Percentiles rank a stretch among this genome's conserved stretches.
Conservation (phyloP, 2,329 filamentous ascomycete species). For the Rhexocercosporidium sp. region DNA sequence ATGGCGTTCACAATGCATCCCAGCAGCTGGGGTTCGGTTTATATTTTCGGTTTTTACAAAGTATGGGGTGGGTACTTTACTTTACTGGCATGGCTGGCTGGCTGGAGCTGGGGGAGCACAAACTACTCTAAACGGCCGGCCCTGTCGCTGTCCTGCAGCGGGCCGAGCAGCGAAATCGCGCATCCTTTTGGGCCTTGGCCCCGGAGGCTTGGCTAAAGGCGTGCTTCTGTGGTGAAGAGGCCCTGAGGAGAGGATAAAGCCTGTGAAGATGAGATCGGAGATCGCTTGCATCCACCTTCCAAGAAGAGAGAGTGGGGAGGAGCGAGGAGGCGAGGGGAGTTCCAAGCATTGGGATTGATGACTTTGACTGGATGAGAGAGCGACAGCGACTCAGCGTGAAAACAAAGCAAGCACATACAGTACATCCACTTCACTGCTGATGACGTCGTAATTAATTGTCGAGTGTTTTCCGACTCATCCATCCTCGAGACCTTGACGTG, state of each 20-base stretch:
- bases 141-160: conserved; percentile 35
- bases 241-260: neutral
- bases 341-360: too few species aligned
- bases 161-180: conserved; percentile 36
- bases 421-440: too few species aligned
- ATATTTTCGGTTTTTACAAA: too few species aligned
- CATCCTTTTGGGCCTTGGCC: neutral
- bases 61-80: neutral
- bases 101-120: conserved; percentile 17
- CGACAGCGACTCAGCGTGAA: too few species aligned
- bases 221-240: neutral
- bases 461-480: too few species aligned
- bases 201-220: neutral
- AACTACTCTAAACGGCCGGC: conserved; percentile 13
- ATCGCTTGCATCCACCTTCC: neutral
- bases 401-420: too few species aligned
- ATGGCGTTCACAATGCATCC: neutral
- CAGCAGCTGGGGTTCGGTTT: neutral
- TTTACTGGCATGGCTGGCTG: neutral
- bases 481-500: too few species aligned
- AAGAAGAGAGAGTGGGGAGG: neutral
- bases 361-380: too few species aligned
- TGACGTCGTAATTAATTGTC: too few species aligned
- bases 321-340: too few species aligned
- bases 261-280: neutral